phyloP scores from a whole-genome alignment of 2,329 filamentous ascomycete genomes.

The Neofusicoccum parvum region DNA sequence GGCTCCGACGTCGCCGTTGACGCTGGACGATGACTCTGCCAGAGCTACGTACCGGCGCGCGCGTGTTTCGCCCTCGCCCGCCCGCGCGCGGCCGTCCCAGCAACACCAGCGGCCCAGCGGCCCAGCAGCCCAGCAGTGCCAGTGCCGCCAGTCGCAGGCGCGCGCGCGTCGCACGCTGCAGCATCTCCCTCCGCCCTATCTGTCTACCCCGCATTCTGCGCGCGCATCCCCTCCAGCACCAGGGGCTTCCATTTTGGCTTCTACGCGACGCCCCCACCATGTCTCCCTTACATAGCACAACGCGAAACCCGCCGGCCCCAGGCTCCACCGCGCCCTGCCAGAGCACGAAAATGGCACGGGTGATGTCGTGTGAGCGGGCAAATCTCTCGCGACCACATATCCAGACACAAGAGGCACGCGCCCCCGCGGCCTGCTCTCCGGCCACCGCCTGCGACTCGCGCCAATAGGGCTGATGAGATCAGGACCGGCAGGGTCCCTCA shows the following conservation, averaged over 20 bases:
- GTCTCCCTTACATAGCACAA: neutral
- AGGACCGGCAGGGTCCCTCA: neutral
- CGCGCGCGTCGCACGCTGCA: neutral
- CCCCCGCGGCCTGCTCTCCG: constrained; percentile 14
- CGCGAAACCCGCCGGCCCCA: neutral
- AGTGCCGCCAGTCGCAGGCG: neutral
- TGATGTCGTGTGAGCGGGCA: constrained; percentile 11
- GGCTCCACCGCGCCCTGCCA: neutral
- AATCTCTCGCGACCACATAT: constrained; percentile 10
- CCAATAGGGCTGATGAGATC: constrained; percentile 9
- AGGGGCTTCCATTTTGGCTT: neutral
- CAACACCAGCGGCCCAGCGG: neutral
- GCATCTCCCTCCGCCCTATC: neutral
- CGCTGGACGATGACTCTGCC: neutral
- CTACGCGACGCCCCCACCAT: neutral
- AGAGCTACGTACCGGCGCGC: neutral
- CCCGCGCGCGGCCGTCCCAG: neutral
- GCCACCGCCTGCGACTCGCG: neutral
- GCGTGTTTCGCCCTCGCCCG: neutral
- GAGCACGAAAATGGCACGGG: constrained; percentile 14
- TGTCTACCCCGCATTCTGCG: constrained; percentile 14
- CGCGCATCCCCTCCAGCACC: neutral
- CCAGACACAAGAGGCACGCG: neutral
- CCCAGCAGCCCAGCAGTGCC: neutral
- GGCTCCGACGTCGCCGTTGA: constrained; percentile 8